These are phyloP conservation scores for Corylus avellana DNA, from an alignment of 306 rosid genomes.

Conservation along the genomic window DNA sequence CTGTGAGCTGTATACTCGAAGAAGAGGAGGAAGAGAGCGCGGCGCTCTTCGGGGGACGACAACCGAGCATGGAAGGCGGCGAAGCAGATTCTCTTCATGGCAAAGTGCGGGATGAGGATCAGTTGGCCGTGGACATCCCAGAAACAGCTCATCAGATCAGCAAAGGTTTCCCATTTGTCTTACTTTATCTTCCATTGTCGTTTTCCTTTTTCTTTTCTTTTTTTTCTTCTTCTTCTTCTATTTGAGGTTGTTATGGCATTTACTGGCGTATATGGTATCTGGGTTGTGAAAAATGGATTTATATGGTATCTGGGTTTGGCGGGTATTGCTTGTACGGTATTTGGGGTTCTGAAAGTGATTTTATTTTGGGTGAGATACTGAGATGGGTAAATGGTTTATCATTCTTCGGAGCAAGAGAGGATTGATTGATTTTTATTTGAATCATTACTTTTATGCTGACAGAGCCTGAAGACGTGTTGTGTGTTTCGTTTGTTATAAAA, in stretches of 20 bases:
- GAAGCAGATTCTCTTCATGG: conserved; percentile 20
- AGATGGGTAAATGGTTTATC: neutral
- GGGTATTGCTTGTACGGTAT: too few species aligned
- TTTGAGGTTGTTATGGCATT: neutral
- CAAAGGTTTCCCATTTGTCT: conserved; percentile 15
- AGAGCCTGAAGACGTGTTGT: neutral
- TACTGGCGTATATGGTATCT: neutral
- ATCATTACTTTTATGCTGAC: neutral
- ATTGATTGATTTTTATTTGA: neutral
- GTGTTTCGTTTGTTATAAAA: neutral
- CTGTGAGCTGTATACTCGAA: neutral
- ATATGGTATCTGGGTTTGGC: too few species aligned
- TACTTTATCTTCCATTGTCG: neutral
- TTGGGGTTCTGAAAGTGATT: neutral
- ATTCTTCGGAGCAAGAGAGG: neutral
- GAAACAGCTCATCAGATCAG: conserved; percentile 91
- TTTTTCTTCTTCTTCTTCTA: neutral
- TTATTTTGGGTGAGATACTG: neutral
- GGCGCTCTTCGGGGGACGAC: conserved; percentile 8
- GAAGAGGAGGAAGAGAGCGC: neutral
- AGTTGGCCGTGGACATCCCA: conserved; percentile 39
- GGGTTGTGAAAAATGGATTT: too few species aligned
- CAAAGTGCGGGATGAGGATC: conserved; percentile 30
- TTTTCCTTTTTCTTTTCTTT: neutral
- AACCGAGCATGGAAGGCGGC: conserved; percentile 5